Evolutionary conservation across 345 rosid genomes (phyloP), one percentile per base, ranked within the genome.

Genomic region (Heritiera fomes): DNA sequence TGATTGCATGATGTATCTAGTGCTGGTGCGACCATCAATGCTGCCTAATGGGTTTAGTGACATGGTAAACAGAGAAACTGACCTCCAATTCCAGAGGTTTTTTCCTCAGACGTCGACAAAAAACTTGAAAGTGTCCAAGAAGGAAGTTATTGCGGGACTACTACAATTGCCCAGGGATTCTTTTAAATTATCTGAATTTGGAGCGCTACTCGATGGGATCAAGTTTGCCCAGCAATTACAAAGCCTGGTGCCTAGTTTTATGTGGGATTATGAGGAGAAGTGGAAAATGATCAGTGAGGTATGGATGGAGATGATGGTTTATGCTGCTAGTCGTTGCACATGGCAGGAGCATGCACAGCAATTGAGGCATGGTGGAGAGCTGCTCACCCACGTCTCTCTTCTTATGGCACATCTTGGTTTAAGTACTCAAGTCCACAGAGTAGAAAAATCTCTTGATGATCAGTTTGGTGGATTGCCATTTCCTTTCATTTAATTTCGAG

Each of bases 1-100:
- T 0, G 80, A 83, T 8, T 89, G 86, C 74, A 83, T 89, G 88
- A 67, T 84, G 75, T 84, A 89, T 75, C 47, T 89, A 30, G 53
- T 84, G 47, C 43, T 83, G 10, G 73, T 70, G 49, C 66, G 77
- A 10, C 71, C 84, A 41, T 9, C 14, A 5, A 85, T 89, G 90
- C 70, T 75, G 14, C 86, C 92, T 0, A 81, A 71, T 6, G 85
- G 85, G 2, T 81, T 83, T 17, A 85, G 80, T 5, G 78, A 67
- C 3, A 41, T 43, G 30, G 52, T 67, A n/a, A 67, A 67, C 71
- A 67, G n/a, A 9, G 32, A 67, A 67, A 67, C 32, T n/a, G 9
- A 8, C 15, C 7, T 0, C 14, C 50, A 67, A 43, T 2, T 15
- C 15, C 66, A 70, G 41, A 20, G 15, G 15, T 7, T 67, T 4